Conservation (phyloP, 345 rosid genomes). For the Adansonia digitata region DNA sequence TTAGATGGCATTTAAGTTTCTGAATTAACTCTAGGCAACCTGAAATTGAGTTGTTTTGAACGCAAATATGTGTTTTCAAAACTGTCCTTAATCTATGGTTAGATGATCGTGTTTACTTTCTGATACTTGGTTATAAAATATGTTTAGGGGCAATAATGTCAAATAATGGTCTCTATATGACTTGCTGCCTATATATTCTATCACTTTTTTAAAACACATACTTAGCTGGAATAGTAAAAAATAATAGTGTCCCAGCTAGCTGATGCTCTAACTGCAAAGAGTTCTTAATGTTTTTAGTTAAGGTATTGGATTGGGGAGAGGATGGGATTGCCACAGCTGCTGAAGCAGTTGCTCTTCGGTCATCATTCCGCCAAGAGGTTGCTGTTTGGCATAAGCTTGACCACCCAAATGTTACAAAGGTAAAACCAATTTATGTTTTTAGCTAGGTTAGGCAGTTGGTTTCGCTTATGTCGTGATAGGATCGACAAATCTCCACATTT, state of each 20-base stretch:
- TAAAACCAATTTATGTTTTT: constrained; percentile 6
- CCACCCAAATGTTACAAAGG: constrained; percentile 80
- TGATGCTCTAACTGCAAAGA: background rate
- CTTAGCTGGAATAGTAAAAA: background rate
- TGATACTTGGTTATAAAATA: background rate
- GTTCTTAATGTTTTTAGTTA: constrained; percentile 36
- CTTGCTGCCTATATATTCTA: background rate
- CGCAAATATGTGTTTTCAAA: background rate
- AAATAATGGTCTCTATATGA: background rate
- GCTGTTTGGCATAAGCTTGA: constrained; percentile 89
- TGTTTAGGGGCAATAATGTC: background rate
- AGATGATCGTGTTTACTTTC: background rate
- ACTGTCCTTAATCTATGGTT: background rate
- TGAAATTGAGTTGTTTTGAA: background rate
- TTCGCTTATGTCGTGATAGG: background rate
- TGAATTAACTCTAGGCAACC: background rate
- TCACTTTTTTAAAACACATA: background rate
- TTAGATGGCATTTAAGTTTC: background rate
- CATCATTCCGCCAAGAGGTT: constrained; percentile 77
- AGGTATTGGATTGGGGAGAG: constrained; percentile 77
- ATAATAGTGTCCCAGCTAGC: background rate
- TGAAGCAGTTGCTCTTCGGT: constrained; percentile 51
- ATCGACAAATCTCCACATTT: background rate
- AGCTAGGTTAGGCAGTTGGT: background rate
- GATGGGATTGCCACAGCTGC: constrained; percentile 55